These are phyloP conservation scores for Aspergillus luchuensis DNA, from an alignment of 2,329 filamentous ascomycete genomes.

Conservation along the genomic window DNA sequence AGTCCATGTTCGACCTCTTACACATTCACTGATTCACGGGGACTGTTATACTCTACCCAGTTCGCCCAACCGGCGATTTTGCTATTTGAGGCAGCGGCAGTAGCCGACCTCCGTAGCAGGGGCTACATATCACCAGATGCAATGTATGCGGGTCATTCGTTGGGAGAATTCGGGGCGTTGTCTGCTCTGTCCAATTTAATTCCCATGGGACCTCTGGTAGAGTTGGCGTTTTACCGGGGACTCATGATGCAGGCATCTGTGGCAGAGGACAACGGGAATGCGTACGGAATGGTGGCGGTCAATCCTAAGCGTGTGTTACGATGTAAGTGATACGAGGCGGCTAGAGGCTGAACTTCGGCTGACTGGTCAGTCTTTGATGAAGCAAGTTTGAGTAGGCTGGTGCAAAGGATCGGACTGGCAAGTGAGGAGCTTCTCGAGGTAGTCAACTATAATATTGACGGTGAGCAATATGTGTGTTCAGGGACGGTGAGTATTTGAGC, in stretches of 20 bases:
- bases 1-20: slow-evolving; percentile 80
- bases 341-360: background rate
- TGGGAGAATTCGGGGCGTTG: slow-evolving; percentile 94
- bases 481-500: slow-evolving; percentile 51
- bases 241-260: slow-evolving; percentile 98
- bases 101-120: slow-evolving; percentile 95
- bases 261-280: slow-evolving; percentile 83
- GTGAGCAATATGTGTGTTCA: slow-evolving; percentile 67
- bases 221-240: slow-evolving; percentile 96
- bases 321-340: slow-evolving; percentile 11
- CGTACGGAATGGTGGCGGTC: slow-evolving; percentile 24
- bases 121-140: slow-evolving; percentile 89
- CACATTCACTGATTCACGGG: slow-evolving; percentile 92
- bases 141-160: slow-evolving; percentile 92
- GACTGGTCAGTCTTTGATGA: slow-evolving; percentile 92
- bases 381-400: slow-evolving; percentile 87
- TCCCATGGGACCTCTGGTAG: slow-evolving; percentile 93
- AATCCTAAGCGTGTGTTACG: slow-evolving; percentile 22
- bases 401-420: slow-evolving; percentile 85
- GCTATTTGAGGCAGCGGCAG: slow-evolving; percentile 97
- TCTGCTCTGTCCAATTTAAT: slow-evolving; percentile 93
- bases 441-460: slow-evolving; percentile 82
- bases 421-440: slow-evolving; percentile 94
- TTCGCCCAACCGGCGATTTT: slow-evolving; percentile 96
- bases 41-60: slow-evolving; percentile 89